Conservation (phyloP, 192 early-diverging fungal species). For the Podila clonocystis region DNA sequence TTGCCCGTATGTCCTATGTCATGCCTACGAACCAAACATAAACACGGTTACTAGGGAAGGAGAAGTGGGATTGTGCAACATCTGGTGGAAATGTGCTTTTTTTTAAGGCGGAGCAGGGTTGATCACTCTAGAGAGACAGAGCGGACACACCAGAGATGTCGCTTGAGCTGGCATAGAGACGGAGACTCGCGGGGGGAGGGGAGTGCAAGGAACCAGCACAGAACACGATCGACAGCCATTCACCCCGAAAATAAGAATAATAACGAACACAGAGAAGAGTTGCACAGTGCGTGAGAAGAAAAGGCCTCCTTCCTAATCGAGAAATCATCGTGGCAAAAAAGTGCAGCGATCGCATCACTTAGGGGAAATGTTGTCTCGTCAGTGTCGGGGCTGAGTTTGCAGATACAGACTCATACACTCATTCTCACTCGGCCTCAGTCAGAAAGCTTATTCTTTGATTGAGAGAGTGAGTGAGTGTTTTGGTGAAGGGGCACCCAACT, state of each 20-base stretch:
- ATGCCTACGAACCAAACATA: too few relatives aligned
- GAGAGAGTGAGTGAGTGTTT: not conserved
- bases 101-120: too few relatives aligned
- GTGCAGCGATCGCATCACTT: constrained; percentile 20
- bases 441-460: too few relatives aligned
- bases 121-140: too few relatives aligned
- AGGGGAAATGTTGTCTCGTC: constrained; percentile 17
- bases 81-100: too few relatives aligned
- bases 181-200: too few relatives aligned
- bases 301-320: constrained; percentile 32
- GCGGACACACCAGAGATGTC: too few relatives aligned
- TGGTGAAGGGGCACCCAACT: too few relatives aligned
- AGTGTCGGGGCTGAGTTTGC: not conserved
- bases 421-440: not conserved
- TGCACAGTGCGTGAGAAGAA: constrained; percentile 40
- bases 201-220: not conserved
- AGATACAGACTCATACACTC: not conserved
- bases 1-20: too few relatives aligned
- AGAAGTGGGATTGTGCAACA: too few relatives aligned
- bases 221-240: not conserved
- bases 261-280: not conserved
- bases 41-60: too few relatives aligned
- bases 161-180: too few relatives aligned
- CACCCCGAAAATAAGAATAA: not conserved
- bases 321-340: constrained; percentile 12